Percentiles rank a stretch among this genome's conserved stretches.
Conservation (phyloP, 1,139 yeast genomes). For the Saccharomyces hybrid region DNA sequence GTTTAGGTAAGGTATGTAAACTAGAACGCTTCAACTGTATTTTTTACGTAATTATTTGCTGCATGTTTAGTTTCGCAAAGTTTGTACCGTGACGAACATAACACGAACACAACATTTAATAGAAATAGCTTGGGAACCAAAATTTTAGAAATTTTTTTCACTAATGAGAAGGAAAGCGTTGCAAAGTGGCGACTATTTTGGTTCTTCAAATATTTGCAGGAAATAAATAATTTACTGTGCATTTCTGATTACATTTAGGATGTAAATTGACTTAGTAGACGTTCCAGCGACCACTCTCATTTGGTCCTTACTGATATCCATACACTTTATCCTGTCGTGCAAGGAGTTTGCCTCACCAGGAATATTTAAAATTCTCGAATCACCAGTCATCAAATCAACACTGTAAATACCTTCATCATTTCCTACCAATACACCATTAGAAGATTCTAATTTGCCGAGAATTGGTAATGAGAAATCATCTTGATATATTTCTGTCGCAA, state of each 20-base stretch:
- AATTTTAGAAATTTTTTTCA: not conserved
- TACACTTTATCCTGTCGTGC: not conserved
- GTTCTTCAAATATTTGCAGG: not conserved
- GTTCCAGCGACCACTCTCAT: not conserved
- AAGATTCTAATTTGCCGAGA: slow-evolving; percentile 36
- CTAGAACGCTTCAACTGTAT: not conserved
- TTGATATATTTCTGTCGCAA: slow-evolving; percentile 58
- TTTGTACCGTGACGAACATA: not conserved
- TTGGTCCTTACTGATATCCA: not conserved
- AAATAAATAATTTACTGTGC: too few species aligned
- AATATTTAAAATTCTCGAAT: slow-evolving; percentile 28
- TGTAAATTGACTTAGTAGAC: not conserved
- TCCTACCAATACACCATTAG: slow-evolving; percentile 53
- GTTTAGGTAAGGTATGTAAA: not conserved
- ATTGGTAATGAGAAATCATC: slow-evolving; percentile 58
- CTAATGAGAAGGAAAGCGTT: not conserved
- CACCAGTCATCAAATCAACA: slow-evolving; percentile 39
- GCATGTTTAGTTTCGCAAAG: not conserved
- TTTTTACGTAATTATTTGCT: not conserved
- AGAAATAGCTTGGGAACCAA: not conserved
- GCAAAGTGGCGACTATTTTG: not conserved
- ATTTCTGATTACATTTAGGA: not conserved
- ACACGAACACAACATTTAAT: not conserved
- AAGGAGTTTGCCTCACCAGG: not conserved
- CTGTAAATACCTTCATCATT: slow-evolving; percentile 69